Conservation (phyloP, 441 rosid genomes). For the Geranium incanum region DNA sequence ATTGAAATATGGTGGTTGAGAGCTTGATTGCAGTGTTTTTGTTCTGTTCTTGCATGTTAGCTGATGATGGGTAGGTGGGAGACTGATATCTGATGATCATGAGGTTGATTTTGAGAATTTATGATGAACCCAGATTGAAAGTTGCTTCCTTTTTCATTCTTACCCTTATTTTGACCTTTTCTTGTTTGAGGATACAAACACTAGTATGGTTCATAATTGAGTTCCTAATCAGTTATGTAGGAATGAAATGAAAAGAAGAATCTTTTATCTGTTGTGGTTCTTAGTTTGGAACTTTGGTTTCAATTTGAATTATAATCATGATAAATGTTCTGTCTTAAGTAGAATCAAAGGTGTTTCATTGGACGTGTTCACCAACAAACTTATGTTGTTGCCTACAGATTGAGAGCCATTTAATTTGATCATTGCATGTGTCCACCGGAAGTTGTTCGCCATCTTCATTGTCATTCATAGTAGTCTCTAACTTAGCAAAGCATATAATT, state of each 20-base stretch:
- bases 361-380: background rate
- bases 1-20: background rate
- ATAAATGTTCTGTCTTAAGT: background rate
- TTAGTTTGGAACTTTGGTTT: background rate
- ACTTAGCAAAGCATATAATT: background rate
- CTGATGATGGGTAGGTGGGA: conserved; percentile 4
- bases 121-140: conserved; percentile 1
- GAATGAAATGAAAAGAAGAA: background rate
- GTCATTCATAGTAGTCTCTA: background rate
- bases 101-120: background rate
- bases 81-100: background rate
- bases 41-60: background rate
- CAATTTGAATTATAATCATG: background rate
- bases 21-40: background rate
- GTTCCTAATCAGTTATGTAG: background rate
- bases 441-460: background rate
- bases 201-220: background rate
- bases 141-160: background rate
- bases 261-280: background rate
- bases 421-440: background rate
- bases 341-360: background rate
- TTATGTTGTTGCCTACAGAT: background rate
- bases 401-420: background rate
- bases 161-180: background rate
- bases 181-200: background rate